phyloP scores from a whole-genome alignment of 2,329 filamentous ascomycete species.

The Aureobasidium melanogenum region DNA sequence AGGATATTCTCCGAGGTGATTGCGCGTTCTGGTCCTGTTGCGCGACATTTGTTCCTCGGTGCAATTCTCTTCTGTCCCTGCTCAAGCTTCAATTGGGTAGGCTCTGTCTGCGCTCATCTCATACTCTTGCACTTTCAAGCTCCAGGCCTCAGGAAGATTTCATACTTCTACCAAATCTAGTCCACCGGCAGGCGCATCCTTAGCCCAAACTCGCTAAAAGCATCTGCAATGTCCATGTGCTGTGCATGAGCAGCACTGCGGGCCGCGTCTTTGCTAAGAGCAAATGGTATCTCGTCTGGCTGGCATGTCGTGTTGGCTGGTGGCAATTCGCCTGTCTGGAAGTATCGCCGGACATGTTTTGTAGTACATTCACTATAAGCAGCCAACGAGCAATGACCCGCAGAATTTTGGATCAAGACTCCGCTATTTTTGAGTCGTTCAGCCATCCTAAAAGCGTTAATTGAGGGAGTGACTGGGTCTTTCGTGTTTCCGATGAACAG shows the following conservation, averaged over 20 bases:
- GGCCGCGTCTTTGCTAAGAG: neutral
- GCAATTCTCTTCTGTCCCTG: no score
- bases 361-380: neutral
- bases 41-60: no score
- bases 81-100: no score
- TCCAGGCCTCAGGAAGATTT: no score
- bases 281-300: neutral
- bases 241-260: neutral
- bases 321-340: neutral
- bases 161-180: no score
- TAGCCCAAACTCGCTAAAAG: neutral
- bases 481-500: slow-evolving; percentile 49
- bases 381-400: slow-evolving; percentile 22
- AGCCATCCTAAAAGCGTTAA: slow-evolving; percentile 37
- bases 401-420: slow-evolving; percentile 36
- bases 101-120: no score
- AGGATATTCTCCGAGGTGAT: no score
- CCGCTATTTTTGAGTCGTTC: slow-evolving; percentile 33
- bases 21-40: no score
- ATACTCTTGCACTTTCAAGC: no score
- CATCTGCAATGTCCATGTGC: neutral
- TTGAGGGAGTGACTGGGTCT: slow-evolving; percentile 52
- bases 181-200: neutral
- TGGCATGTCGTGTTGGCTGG: neutral
- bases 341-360: neutral